phyloP scores from a whole-genome alignment of 768 basidiomycete species.

The Tremella mesenterica region DNA sequence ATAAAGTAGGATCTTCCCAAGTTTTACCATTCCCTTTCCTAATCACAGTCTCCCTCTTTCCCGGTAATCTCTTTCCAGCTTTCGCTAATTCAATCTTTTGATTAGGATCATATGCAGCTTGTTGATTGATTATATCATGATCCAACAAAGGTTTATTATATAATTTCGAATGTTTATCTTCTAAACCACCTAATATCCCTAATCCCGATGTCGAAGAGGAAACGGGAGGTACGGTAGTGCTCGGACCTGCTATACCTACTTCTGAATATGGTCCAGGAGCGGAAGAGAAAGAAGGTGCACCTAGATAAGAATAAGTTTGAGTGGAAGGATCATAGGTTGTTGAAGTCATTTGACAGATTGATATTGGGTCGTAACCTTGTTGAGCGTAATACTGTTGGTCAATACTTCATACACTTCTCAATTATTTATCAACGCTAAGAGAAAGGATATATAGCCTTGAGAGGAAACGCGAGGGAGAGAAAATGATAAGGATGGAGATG shows the following conservation, averaged over 20 bases:
- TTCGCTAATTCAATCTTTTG: conserved; percentile 3
- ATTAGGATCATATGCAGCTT: conserved; percentile 25
- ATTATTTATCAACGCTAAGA: too few species aligned
- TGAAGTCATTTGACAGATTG: conserved; percentile 18
- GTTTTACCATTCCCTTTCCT: conserved; percentile 92
- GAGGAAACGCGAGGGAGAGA: background rate
- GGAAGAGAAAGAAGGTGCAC: conserved; percentile 6
- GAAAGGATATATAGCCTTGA: background rate
- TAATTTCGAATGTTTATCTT: background rate
- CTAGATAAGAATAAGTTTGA: too few species aligned
- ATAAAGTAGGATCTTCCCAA: conserved; percentile 94
- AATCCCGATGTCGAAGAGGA: conserved; percentile 9
- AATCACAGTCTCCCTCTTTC: conserved; percentile 81
- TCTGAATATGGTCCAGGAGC: background rate
- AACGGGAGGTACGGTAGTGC: background rate
- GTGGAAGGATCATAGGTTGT: conserved; percentile 9
- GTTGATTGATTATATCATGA: conserved; percentile 25
- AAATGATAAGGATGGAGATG: background rate
- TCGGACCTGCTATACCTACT: background rate
- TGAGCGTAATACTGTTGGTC: conserved; percentile 37
- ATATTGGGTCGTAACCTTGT: conserved; percentile 35
- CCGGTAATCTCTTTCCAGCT: conserved; percentile 8
- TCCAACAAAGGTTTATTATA: conserved; percentile 20
- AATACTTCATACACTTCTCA: background rate
- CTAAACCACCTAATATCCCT: background rate